Evolutionary conservation across 2,329 filamentous ascomycete species (phyloP).

Genomic region (Ceratocystiopsis brevicomis): DNA sequence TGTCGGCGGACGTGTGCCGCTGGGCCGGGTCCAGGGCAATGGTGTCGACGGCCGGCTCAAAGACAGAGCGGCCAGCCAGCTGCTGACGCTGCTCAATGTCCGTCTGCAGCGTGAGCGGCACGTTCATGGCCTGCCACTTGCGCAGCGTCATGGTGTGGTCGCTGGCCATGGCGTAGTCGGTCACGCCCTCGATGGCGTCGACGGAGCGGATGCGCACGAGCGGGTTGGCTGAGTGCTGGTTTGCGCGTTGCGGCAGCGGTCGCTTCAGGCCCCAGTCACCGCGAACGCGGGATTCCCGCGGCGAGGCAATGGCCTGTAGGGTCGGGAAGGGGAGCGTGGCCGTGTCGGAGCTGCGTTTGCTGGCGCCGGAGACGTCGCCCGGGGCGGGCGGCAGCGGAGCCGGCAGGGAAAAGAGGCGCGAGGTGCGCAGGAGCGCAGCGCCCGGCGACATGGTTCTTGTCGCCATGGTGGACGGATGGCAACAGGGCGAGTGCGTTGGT

Average conservation of each 20-base stretch:
- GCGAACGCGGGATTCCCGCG: constrained; percentile 47
- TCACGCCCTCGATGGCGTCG: constrained; percentile 74
- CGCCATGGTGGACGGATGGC: constrained; percentile 11
- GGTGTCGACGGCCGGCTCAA: constrained; percentile 37
- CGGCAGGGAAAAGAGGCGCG: constrained; percentile 78
- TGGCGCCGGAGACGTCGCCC: constrained; percentile 26
- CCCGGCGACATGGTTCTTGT: constrained; percentile 33
- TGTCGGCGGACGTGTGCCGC: constrained; percentile 20
- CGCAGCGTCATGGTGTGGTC: constrained; percentile 64
- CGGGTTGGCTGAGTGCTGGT: constrained; percentile 52
- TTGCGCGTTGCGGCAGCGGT: constrained; percentile 57
- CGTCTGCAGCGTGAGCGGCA: constrained; percentile 35
- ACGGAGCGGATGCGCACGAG: constrained; percentile 58
- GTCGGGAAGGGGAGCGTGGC: constrained; percentile 66
- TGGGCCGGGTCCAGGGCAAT: constrained; percentile 23
- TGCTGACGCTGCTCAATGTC: constrained; percentile 10
- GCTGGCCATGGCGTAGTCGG: constrained; percentile 67
- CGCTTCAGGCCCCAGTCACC: constrained; percentile 93
- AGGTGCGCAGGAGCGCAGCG: constrained; percentile 58
- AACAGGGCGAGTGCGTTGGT: not conserved
- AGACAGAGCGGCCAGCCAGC: constrained; percentile 30
- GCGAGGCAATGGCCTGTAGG: constrained; percentile 64
- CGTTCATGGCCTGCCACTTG: constrained; percentile 70
- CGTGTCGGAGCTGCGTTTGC: constrained; percentile 38
- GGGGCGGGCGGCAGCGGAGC: constrained; percentile 48